phyloP scores from a whole-genome alignment of 805 yeast genomes.

The Saccharomycopsis olivae region DNA sequence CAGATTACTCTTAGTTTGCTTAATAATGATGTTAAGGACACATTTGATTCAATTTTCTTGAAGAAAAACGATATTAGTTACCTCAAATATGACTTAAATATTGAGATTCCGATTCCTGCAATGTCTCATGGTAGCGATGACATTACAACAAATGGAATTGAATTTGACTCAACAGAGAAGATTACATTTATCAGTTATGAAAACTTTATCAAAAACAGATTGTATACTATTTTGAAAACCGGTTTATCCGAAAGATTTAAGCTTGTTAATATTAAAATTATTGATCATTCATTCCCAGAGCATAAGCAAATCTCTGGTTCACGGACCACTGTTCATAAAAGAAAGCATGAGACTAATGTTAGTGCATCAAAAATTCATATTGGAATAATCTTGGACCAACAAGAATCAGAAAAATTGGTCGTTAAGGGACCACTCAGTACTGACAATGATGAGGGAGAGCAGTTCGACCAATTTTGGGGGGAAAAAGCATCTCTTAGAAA shows the following conservation, averaged over 20 bases:
- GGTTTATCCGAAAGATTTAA: conserved; percentile 44
- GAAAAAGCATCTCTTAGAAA: conserved; percentile 72
- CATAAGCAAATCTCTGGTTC: conserved; percentile 11
- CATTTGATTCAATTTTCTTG: conserved; percentile 71
- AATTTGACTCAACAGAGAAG: conserved; percentile 63
- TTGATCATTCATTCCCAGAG: conserved; percentile 13
- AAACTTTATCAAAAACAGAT: conserved; percentile 49
- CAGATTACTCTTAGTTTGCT: conserved; percentile 53
- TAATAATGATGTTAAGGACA: conserved; percentile 63
- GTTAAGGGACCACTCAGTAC: conserved; percentile 75
- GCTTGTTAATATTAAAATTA: conserved; percentile 10
- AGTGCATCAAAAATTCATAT: conserved; percentile 32
- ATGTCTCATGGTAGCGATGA: conserved; percentile 38
- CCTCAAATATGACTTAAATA: conserved; percentile 54
- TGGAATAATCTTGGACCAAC: conserved; percentile 61
- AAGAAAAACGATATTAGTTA: conserved; percentile 39
- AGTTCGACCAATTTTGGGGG: conserved; percentile 87
- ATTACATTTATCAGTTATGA: conserved; percentile 63
- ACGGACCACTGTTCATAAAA: conserved; percentile 25
- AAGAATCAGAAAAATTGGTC: conserved; percentile 68
- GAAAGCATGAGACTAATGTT: conserved; percentile 36
- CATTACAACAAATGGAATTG: conserved; percentile 58
- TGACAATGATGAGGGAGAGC: conserved; percentile 44
- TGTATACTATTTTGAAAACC: conserved; percentile 44
- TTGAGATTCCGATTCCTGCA: conserved; percentile 38